Base-by-base conservation (phyloP, 257 asterid genomes). In the Euphrasia confusa region DNA sequence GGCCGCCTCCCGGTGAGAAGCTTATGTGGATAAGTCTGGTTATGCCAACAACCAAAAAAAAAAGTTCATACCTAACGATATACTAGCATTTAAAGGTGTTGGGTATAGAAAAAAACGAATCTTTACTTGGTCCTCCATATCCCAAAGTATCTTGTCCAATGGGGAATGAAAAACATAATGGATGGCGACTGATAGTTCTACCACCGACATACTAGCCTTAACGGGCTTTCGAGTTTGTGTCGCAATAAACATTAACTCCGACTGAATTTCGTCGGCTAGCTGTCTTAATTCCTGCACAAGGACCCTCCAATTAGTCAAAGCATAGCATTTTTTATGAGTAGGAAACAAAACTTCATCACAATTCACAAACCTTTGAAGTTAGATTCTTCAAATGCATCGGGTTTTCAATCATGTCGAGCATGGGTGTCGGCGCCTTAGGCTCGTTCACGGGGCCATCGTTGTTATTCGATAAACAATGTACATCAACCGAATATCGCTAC, bases 1-100 rank as follows among this genome's bases (percentile, higher is more conserved):
- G 77, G 63, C 76, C 93, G 80, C 80, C 97, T 79, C 71, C 97
- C 96, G 17, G 97, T 90, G 74, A 90, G 93, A 79, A 90, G 83
- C 79, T 87, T 83, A 75, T 90, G 97, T 40, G 96, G 80, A 77
- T 87, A 79, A 10, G 94, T 87, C 97, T 90, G 84, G 63, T 70
- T 59, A 67, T 61, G 40, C 58, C 58, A 68, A 50, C 26, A 49
- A 63, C 48, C 58, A 60, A 40, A 32, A 60, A 24, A 58, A 44
- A 42, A 39, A 52, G 12, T 21, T 24, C 8, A 54, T 12, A 59
- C 3, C 15, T 10, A 56, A 54, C 12, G 49, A 59, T n/a, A n/a
- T n/a, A 56, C 54, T n/a, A 57, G 52, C 30, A 68, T 21, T n/a
- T 49, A 14, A 1, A 54, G 49, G 61, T 14, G 24, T 21, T 21